Evolutionary conservation across 495 filamentous ascomycete genomes (phyloP).

Genomic region (Staphylotrichum longicolle): DNA sequence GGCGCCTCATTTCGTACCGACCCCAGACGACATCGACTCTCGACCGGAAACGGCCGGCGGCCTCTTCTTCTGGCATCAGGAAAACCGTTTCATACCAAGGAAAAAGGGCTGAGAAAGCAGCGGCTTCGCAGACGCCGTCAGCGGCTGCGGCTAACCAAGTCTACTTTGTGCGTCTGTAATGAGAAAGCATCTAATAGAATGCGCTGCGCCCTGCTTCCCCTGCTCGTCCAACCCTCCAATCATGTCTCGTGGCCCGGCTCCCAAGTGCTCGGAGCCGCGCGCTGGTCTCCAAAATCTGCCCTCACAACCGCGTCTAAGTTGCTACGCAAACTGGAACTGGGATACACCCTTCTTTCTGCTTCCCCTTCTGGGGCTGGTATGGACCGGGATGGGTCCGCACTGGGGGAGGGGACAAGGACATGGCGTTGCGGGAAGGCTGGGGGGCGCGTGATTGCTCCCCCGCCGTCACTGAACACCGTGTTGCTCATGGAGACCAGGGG

Average conservation of each 20-base stretch:
- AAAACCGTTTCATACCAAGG: neutral
- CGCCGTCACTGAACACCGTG: conserved; percentile 7
- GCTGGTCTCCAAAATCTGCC: conserved; percentile 19
- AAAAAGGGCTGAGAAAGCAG: neutral
- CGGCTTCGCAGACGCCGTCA: neutral
- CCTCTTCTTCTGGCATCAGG: conserved; percentile 6
- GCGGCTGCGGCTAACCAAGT: conserved; percentile 8
- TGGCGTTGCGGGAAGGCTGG: conserved; percentile 15
- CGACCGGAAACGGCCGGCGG: conserved; percentile 15
- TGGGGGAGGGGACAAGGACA: conserved; percentile 13
- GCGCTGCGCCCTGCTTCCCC: conserved; percentile 13
- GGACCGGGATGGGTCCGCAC: neutral
- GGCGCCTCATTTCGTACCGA: conserved; percentile 13
- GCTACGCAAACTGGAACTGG: conserved; percentile 4
- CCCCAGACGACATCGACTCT: neutral
- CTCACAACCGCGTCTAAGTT: conserved; percentile 16
- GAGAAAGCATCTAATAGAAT: neutral
- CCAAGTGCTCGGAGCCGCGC: conserved; percentile 13
- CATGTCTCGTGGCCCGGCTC: neutral
- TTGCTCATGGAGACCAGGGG: conserved; percentile 3
- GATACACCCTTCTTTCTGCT: conserved; percentile 16
- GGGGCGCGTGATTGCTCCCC: conserved; percentile 12
- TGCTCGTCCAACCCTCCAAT: conserved; percentile 16
- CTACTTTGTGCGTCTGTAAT: conserved; percentile 6
- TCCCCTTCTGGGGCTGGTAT: conserved; percentile 8